These are phyloP conservation scores for Leishmania tropica DNA, from an alignment of 208 protist genomes.

Conservation along the genomic window DNA sequence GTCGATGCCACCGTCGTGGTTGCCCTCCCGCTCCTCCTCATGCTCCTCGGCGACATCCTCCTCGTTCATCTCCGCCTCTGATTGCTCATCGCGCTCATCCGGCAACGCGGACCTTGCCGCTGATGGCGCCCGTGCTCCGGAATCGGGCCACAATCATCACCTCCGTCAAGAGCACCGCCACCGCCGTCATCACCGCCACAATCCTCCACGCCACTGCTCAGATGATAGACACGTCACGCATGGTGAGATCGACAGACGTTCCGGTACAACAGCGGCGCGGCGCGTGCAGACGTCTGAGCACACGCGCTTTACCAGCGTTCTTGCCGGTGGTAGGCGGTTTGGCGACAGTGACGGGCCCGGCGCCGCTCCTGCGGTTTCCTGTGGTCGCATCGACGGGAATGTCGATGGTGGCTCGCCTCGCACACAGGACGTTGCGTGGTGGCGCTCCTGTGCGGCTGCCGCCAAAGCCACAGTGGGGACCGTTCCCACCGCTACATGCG, in stretches of 20 bases:
- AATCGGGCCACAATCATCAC: not conserved
- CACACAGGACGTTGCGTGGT: constrained; percentile 1
- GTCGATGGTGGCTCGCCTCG: not conserved
- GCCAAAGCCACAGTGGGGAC: not conserved
- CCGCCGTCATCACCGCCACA: not conserved
- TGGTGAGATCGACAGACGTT: not conserved
- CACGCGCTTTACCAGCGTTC: constrained; percentile 21
- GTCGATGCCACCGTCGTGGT: not conserved
- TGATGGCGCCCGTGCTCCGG: not conserved
- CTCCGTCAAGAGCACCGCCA: not conserved
- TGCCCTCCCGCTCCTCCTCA: not conserved
- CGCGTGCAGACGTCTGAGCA: constrained; percentile 28
- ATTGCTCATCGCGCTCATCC: not conserved
- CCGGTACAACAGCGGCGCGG: not conserved
- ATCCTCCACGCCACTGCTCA: not conserved
- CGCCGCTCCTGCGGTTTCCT: not conserved
- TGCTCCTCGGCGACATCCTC: not conserved
- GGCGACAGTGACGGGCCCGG: not conserved
- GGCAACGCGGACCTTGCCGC: not conserved
- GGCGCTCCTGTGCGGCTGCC: not conserved
- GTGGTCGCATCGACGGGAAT: not conserved
- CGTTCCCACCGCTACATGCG: not conserved
- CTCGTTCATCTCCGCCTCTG: not conserved
- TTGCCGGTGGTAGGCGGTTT: constrained; percentile 13
- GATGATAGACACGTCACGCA: not conserved